These are phyloP conservation scores for Aspergillus pseudonomiae DNA, from an alignment of 2,329 filamentous ascomycete genomes.

Conservation along the genomic window DNA sequence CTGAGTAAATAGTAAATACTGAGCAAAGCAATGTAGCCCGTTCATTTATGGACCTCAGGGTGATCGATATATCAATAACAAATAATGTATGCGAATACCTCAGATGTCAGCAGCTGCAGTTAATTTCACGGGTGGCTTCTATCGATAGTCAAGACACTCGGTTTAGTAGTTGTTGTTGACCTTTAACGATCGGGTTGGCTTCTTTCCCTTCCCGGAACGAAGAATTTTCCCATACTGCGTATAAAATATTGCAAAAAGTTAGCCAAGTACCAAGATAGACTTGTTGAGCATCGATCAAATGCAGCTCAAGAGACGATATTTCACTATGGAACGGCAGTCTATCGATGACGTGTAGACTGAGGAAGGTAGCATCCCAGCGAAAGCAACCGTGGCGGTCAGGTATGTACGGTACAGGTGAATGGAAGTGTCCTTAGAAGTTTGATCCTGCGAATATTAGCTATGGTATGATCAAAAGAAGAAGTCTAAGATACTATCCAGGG, in stretches of 20 bases:
- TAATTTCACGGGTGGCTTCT: not conserved
- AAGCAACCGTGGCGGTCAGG: conserved; percentile 15
- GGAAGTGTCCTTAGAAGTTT: not conserved
- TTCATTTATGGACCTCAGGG: not conserved
- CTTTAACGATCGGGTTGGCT: not conserved
- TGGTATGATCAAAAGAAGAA: not conserved
- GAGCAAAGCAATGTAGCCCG: not conserved
- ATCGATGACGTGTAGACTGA: conserved; percentile 26
- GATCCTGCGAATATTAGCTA: not conserved
- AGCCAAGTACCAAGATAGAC: not conserved
- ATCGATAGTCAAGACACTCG: not conserved
- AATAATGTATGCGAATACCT: not conserved
- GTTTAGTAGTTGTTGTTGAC: not conserved
- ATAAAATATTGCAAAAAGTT: not conserved
- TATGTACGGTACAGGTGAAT: not conserved
- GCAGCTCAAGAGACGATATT: not conserved
- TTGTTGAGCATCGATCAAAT: not conserved
- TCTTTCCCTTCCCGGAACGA: not conserved
- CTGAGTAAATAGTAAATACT: not conserved
- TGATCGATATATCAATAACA: too few species aligned
- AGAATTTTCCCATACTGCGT: not conserved
- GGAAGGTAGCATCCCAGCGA: conserved; percentile 15
- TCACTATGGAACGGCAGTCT: not conserved
- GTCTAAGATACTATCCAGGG: not conserved
- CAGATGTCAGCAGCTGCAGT: not conserved